These are phyloP conservation scores for Acorus gramineus DNA, from an alignment of 106 monocot genomes.

Conservation along the genomic window DNA sequence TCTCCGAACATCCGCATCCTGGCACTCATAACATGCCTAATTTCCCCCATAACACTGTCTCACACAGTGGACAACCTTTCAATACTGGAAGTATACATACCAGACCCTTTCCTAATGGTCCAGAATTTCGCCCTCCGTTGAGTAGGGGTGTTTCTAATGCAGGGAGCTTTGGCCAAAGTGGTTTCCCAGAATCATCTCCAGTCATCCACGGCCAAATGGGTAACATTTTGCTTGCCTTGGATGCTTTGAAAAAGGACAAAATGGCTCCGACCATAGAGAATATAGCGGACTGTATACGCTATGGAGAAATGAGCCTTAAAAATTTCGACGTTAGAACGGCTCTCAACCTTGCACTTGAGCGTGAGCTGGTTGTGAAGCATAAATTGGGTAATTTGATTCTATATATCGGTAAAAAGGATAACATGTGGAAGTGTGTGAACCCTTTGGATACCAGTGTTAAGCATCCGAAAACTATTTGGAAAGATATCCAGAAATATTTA, in stretches of 20 bases:
- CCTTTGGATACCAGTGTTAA: constrained; percentile 35
- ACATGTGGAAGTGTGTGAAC: constrained; percentile 64
- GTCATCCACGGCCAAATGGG: constrained; percentile 14
- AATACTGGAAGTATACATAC: constrained; percentile 23
- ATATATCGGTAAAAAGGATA: constrained; percentile 41
- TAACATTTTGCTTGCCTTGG: constrained; percentile 41
- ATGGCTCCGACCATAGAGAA: constrained; percentile 48
- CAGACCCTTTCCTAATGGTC: not conserved
- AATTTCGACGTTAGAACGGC: constrained; percentile 39
- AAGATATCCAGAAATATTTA: constrained; percentile 31
- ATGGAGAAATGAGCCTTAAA: constrained; percentile 36
- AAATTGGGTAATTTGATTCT: constrained; percentile 31
- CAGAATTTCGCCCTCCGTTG: constrained; percentile 3
- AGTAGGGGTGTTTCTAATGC: constrained; percentile 2
- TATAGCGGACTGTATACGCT: constrained; percentile 56
- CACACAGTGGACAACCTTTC: constrained; percentile 1
- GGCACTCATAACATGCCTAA: constrained; percentile 9
- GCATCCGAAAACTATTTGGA: constrained; percentile 30
- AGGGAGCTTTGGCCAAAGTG: constrained; percentile 10
- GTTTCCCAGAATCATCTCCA: constrained; percentile 7
- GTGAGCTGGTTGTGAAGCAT: constrained; percentile 30
- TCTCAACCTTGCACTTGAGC: constrained; percentile 32
- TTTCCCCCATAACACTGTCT: not conserved
- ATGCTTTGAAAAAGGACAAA: constrained; percentile 38
- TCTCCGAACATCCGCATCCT: constrained; percentile 17